Base-by-base conservation (phyloP, 2,329 filamentous ascomycete species). In the Penicillium sp. region DNA sequence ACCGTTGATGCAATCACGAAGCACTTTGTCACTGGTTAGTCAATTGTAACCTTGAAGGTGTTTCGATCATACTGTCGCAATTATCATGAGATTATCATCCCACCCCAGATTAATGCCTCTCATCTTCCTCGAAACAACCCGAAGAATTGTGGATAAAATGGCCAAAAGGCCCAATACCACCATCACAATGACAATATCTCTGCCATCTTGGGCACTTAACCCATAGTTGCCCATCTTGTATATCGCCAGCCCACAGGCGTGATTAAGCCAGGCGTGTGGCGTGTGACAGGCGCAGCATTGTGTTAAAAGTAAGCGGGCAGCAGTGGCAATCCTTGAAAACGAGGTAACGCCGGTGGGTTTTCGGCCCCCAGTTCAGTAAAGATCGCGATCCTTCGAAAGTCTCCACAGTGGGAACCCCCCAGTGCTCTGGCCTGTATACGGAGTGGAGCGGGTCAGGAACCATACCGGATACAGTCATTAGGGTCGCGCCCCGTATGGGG, bases 11-110 rank as follows among this genome's bases (percentile, higher is more conserved):
- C 35, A 8, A 50, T 35, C 14, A 57, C 37, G 35, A 57, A 23
- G 14, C 26, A 45, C 55, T 57, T n/a, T 5, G 5, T 25, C 14
- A 8, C 16, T 37, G 16, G 35, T 33, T 16, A 33, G 35, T 37
- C 35, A 2, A 19, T 10, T 19, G 9, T 4, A 37, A 7, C 16
- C 16, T 37, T 19, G 1, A 5, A 19, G 35, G n/a, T 19, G n/a
- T 9, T 1, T 16, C 8, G 29, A 27, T 37, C 44, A 3, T 33
- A 53, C 55, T 4, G 29, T 49, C 23, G 55, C 55, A 37, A 44
- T 14, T 3, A 53, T 14, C 50, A 50, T 57, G 21, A 29, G 42
- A 33, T 45, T 39, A n/a, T 57, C 55, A 35, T 57, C 55, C 44
- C 27, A 27, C 1, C 50, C 55, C 27, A 57, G 27, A 1, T 23